A percentile compares a stretch with the other conserved stretches of the same genome.
phyloP scores from a whole-genome alignment of 2,329 filamentous ascomycete species.

The Nemania sp. region DNA sequence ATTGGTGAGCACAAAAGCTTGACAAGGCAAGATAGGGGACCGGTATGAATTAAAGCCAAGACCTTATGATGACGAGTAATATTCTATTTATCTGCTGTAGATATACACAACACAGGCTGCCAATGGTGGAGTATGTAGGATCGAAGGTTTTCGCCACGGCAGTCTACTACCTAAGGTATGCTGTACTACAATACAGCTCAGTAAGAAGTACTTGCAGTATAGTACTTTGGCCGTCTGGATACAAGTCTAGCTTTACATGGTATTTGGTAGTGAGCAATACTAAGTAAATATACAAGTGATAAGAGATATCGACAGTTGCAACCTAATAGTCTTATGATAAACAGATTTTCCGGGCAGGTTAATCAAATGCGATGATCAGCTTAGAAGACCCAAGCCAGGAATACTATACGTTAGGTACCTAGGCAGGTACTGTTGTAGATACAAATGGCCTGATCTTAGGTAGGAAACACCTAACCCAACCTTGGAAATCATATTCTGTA shows the following conservation, averaged over 20 bases:
- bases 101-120: neutral
- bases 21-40: neutral
- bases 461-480: no score
- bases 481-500: no score
- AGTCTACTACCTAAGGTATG: no score
- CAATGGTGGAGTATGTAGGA: constrained; percentile 7
- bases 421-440: no score
- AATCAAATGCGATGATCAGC: no score
- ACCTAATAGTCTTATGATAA: neutral
- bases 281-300: neutral
- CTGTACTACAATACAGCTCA: neutral
- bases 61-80: neutral
- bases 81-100: neutral
- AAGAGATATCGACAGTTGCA: neutral
- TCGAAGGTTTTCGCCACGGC: constrained; percentile 7
- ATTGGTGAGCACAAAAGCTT: neutral
- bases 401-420: no score
- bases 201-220: neutral
- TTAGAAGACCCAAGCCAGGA: no score
- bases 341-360: no score
- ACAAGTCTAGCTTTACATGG: no score
- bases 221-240: no score
- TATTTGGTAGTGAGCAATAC: no score
- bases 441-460: no score
- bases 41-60: neutral